A percentile compares a stretch with the other conserved stretches of the same genome.
Conservation (phyloP, 441 rosid species). For the Arabidopsis lyrata region DNA sequence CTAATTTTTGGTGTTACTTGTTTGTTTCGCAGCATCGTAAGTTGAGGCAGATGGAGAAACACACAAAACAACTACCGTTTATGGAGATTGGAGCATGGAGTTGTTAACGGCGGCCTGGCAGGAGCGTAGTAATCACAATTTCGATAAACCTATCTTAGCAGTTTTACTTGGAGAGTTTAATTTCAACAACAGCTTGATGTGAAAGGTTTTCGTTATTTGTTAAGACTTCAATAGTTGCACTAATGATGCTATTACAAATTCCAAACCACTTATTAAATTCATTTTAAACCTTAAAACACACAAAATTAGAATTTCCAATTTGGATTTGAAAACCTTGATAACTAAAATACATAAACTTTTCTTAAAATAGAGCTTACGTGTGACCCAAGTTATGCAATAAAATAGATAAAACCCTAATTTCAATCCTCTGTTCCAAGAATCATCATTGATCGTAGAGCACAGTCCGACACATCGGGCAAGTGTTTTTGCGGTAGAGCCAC, state of each 20-base stretch:
- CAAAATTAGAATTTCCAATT: not conserved
- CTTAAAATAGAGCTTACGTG: not conserved
- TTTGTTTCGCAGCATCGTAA: no score
- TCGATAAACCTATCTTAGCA: not conserved
- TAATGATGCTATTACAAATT: not conserved
- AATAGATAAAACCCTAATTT: slow-evolving; percentile 10
- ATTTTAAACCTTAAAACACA: not conserved
- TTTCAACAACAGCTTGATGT: not conserved
- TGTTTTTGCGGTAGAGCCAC: slow-evolving; percentile 27
- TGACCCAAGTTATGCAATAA: not conserved
- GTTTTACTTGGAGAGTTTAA: not conserved
- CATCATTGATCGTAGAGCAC: not conserved
- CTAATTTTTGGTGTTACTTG: no score
- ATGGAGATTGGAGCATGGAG: no score
- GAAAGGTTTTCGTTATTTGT: not conserved
- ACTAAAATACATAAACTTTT: not conserved
- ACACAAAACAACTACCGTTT: no score
- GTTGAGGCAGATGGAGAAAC: no score
- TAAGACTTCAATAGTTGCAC: not conserved
- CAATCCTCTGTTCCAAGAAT: not conserved
- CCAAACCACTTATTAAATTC: not conserved
- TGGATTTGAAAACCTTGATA: not conserved
- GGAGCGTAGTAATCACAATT: no score
- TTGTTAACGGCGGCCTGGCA: no score
- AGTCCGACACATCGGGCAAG: slow-evolving; percentile 32